Base-by-base conservation (phyloP, 495 filamentous ascomycete species). In the Penicillium lagena region DNA sequence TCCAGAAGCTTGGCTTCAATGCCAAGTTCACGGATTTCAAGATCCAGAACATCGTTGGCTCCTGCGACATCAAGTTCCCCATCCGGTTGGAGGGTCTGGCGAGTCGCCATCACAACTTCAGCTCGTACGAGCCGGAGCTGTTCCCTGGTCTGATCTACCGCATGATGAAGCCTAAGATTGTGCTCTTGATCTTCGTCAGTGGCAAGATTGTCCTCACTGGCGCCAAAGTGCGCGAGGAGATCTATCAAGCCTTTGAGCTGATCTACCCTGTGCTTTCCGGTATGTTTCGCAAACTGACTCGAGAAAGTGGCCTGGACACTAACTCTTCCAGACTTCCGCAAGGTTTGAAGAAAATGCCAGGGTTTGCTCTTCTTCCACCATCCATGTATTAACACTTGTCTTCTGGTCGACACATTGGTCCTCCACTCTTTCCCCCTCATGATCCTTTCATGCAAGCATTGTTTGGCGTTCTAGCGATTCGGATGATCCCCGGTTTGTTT, bases 161-260 rank as follows among this genome's bases (percentile, higher is more conserved):
- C 66, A 98, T 98, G 93, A 96, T 97, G 79, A 96, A 96, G 78
- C 93, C 93, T 17, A 97, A 97, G 83, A 97, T 98, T 50, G 93
- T 98, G 15, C 86, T 98, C 12, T 69, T 98, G 69, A 97, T 98
- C 64, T 98, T 98, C 76, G 93, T 98, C 64, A 91, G 86, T 58
- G 93, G 93, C 54, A 97, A 97, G 79, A 98, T 97, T 48, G 94
- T 97, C 59, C 73, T 98, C 65, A 98, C 94, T 45, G 93, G 93
- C 52, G 93, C 93, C 41, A 97, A 98, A 66, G 91, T 98, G 45
- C 86, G 93, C 49, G 93, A 98, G 72, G 93, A 98, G 73, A 97
- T 98, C 56, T 98, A 97, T 60, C 89, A 93, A 64, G 91, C 91
- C 14, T 97, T 97, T 59, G 93, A 97, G 74, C 82, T 95, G 81